Percentiles rank a stretch among this genome's conserved stretches.
These are phyloP conservation scores for Platanthera zijinensis DNA, from an alignment of 106 monocot genomes.

Conservation along the genomic window DNA sequence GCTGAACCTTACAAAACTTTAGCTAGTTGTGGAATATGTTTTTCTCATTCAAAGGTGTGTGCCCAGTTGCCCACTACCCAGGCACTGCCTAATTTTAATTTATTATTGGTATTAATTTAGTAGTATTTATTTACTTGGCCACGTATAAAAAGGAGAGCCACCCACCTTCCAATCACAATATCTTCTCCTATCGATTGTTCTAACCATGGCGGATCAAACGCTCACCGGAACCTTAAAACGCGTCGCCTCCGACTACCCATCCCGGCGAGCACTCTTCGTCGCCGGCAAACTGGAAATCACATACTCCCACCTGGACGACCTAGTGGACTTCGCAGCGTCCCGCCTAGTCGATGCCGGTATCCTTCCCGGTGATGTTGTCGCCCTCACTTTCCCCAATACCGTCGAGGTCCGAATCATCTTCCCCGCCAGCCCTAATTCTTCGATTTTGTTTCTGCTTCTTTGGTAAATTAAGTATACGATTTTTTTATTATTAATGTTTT, in stretches of 20 bases:
- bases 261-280: slow-evolving; percentile 45
- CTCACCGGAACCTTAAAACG: slow-evolving; percentile 52
- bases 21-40: no score
- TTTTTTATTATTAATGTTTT: background rate
- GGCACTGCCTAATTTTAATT: no score
- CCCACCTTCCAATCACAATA: no score
- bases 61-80: no score
- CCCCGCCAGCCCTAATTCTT: no score
- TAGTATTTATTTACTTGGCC: no score
- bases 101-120: no score
- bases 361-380: slow-evolving; percentile 61
- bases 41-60: no score
- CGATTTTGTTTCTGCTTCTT: background rate
- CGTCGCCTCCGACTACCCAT: slow-evolving; percentile 36
- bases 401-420: slow-evolving; percentile 42
- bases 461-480: background rate
- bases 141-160: no score
- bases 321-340: slow-evolving; percentile 55
- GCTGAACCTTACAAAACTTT: no score
- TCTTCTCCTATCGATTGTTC: no score
- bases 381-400: slow-evolving; percentile 88
- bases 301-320: slow-evolving; percentile 44
- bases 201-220: slow-evolving; percentile 33
- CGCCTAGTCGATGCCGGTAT: slow-evolving; percentile 42
- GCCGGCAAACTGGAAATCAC: slow-evolving; percentile 45